Evolutionary conservation across 108 stramenopile species (phyloP), one percentile per base, ranked within the genome.

Genomic region (Cyclostephanos invisitatus): DNA sequence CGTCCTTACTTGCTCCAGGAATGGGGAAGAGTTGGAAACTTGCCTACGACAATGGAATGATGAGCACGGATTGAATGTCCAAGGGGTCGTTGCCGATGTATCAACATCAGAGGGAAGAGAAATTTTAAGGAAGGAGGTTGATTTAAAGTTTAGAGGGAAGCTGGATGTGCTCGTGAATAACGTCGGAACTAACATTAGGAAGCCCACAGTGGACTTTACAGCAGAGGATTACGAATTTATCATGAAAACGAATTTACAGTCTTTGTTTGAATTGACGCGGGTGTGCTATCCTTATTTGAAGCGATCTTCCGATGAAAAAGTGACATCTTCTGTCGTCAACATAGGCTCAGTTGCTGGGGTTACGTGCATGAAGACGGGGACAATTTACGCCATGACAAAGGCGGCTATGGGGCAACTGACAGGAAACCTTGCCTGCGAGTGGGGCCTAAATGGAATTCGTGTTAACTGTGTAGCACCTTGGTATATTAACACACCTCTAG

Each of bases 331-430:
- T 67, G 91, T 98, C 28, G 87, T 98, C 28, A 96, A 97, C 68
- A 92, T 98, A 53, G 94, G 93, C 21, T 94, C 92, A 49, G 97
- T 97, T 7, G 98, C 93, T 17, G 98, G 96, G 25, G 84, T 96
- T 15, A 88, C 86, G 8, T 87, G 92, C 59, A 96, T 94, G 62
- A 96, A 96, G 61, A 86, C 88, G 42, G 97, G 97, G 4, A 81
- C 89, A 35, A 65, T 86, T 5, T 90, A 90, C 44, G 94, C 87
- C 24, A 67, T 86, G 54, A 96, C 95, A 54, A 98, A 98, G 68
- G 97, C 96, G 8, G 98, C 98, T n/a, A 94, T 98, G 90, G 93
- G 92, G 72, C 96, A 97, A 82, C 60, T 98, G 28, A 96, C 98
- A 1, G 89, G 90, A 21, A 93, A 88, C 68, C 85, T 91, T 76